Percentiles rank a stretch among this genome's conserved stretches.
Evolutionary conservation across 1,139 yeast genomes (phyloP).

Genomic region (Groenewaldozyma auringiensis): DNA sequence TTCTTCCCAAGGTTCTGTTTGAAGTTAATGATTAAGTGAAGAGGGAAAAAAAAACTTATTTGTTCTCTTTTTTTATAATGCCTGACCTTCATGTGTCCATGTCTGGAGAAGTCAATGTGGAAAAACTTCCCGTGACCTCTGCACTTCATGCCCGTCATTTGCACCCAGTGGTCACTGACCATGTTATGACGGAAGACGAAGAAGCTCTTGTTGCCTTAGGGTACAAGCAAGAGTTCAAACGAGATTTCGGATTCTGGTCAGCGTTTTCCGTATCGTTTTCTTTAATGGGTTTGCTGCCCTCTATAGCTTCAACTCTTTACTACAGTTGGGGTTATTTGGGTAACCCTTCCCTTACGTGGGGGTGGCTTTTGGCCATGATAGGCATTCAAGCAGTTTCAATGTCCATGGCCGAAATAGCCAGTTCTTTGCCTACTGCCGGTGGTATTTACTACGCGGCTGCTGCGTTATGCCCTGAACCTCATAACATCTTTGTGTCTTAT

Average conservation of each 20-base stretch:
- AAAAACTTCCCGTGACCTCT: slow-evolving; percentile 20
- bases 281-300: slow-evolving; percentile 64
- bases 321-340: slow-evolving; percentile 44
- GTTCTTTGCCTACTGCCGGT: slow-evolving; percentile 60
- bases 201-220: slow-evolving; percentile 38
- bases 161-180: slow-evolving; percentile 24
- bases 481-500: slow-evolving; percentile 42
- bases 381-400: slow-evolving; percentile 29
- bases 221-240: slow-evolving; percentile 62
- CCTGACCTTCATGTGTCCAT: slow-evolving; percentile 11
- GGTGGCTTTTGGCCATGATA: slow-evolving; percentile 41
- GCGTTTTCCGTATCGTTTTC: slow-evolving; percentile 53
- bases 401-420: slow-evolving; percentile 51
- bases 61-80: too few relatives aligned
- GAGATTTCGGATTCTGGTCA: slow-evolving; percentile 57
- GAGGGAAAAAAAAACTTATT: too few relatives aligned
- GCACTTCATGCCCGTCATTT: slow-evolving; percentile 17
- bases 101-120: slow-evolving; percentile 22
- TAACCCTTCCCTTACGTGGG: slow-evolving; percentile 55
- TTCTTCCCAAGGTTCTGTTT: too few relatives aligned
- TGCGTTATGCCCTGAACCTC: slow-evolving; percentile 45
- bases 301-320: slow-evolving; percentile 41
- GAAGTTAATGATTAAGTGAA: too few relatives aligned
- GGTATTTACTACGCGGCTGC: slow-evolving; percentile 51
- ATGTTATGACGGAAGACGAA: slow-evolving; percentile 13